phyloP scores from a whole-genome alignment of 768 basidiomycete species.

The Lepiota venenata region DNA sequence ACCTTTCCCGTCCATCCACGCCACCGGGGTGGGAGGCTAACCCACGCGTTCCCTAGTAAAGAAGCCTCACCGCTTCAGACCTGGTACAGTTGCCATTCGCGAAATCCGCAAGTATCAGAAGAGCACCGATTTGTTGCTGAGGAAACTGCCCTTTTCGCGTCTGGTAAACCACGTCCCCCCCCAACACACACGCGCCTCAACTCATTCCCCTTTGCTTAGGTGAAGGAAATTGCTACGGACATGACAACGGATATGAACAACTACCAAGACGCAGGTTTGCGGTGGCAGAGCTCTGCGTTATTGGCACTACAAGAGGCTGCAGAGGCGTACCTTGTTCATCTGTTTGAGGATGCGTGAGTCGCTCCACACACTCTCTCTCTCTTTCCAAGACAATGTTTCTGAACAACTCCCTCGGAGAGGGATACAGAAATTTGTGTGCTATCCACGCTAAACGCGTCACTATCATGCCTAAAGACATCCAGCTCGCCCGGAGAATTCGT shows the following conservation, averaged over 20 bases:
- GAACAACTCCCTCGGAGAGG: background rate
- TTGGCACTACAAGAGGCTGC: conserved; percentile 95
- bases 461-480: conserved; percentile 96
- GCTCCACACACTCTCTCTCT: background rate
- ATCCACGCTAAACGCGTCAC: conserved; percentile 98
- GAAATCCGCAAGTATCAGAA: conserved; percentile 96
- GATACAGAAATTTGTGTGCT: conserved; percentile 83
- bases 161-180: conserved; percentile 52
- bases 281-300: conserved; percentile 96
- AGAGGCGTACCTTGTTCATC: conserved; percentile 90
- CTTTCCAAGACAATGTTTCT: conserved; percentile 8
- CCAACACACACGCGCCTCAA: background rate
- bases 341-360: conserved; percentile 98
- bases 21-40: background rate
- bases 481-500: conserved; percentile 92
- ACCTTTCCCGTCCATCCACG: background rate
- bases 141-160: conserved; percentile 89
- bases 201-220: conserved; percentile 43
- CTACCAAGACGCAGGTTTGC: conserved; percentile 55
- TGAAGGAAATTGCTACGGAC: conserved; percentile 91
- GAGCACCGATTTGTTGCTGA: conserved; percentile 83
- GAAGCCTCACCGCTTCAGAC: conserved; percentile 72
- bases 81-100: conserved; percentile 85
- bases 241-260: conserved; percentile 78
- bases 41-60: conserved; percentile 19